Evolutionary conservation across 345 rosid species (phyloP).

Genomic region (Citrus reticulata): DNA sequence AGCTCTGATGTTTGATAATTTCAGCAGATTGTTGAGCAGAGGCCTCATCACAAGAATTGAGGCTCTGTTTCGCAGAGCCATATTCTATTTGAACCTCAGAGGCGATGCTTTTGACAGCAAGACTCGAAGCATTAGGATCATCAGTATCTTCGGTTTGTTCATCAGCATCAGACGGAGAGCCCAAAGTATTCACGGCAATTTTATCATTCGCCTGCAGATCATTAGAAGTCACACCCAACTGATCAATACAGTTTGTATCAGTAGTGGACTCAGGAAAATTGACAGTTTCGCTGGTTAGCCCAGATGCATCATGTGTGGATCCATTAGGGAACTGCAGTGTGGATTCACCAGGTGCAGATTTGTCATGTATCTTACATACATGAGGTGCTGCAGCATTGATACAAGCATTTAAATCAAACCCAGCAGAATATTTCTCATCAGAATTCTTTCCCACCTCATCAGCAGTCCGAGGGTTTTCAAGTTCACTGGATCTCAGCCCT

Average conservation of each 20-base stretch:
- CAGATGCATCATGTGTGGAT: slow-evolving; percentile 22
- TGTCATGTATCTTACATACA: slow-evolving; percentile 15
- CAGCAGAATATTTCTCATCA: slow-evolving; percentile 13
- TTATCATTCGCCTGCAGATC: slow-evolving; percentile 6
- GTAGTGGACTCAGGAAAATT: not conserved
- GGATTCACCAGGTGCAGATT: slow-evolving; percentile 28
- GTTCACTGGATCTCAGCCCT: slow-evolving; percentile 28
- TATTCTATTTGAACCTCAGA: slow-evolving; percentile 6
- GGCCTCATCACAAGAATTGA: not conserved
- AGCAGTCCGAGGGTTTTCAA: slow-evolving; percentile 15
- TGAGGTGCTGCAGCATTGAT: slow-evolving; percentile 12
- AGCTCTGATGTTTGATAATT: slow-evolving; percentile 1
- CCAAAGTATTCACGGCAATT: not conserved
- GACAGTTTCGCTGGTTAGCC: slow-evolving; percentile 13
- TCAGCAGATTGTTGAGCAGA: not conserved
- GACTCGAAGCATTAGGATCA: not conserved
- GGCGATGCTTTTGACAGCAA: not conserved
- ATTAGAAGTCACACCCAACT: not conserved
- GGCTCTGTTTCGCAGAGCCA: not conserved
- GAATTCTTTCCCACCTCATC: slow-evolving; percentile 16
- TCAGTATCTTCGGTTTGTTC: not conserved
- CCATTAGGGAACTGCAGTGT: slow-evolving; percentile 21
- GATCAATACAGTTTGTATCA: not conserved
- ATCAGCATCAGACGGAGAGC: not conserved
- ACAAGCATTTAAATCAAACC: slow-evolving; percentile 27